A percentile compares a stretch with the other conserved stretches of the same genome.
These are phyloP conservation scores for Spergularia bocconei DNA, from an alignment of 148 eudicot species.

Conservation along the genomic window DNA sequence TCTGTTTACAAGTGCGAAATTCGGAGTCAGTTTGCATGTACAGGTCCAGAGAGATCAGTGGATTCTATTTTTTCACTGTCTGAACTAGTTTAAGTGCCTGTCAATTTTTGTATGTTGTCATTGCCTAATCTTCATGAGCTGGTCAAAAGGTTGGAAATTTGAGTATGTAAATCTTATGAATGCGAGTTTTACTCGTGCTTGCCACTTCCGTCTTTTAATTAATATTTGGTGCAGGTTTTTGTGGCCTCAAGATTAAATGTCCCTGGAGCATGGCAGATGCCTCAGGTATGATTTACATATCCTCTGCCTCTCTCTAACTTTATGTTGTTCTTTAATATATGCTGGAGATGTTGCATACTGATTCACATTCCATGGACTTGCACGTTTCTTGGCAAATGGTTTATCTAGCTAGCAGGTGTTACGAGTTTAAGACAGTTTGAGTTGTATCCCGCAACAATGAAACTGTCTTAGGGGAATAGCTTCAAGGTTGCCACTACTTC, in stretches of 20 bases:
- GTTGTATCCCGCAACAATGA: too few relatives aligned
- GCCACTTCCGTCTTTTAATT: not conserved
- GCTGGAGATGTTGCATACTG: not conserved
- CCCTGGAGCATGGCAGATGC: constrained; percentile 99
- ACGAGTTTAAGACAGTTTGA: too few relatives aligned
- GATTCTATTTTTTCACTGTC: not conserved
- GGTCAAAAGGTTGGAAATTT: not conserved
- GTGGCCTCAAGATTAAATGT: constrained; percentile 98
- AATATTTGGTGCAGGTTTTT: constrained; percentile 53
- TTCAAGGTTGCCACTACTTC: too few relatives aligned
- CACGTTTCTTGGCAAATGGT: too few relatives aligned
- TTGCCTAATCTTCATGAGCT: not conserved
- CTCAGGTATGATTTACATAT: constrained; percentile 49
- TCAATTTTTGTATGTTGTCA: not conserved
- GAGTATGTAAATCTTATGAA: not conserved
- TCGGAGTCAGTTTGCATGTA: not conserved
- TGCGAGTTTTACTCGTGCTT: not conserved
- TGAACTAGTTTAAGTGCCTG: not conserved
- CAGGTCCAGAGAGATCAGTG: not conserved
- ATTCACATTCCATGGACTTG: not conserved
- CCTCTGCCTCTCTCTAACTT: not conserved
- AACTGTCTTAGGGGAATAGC: too few relatives aligned
- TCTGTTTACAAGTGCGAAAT: not conserved
- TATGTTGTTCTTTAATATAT: not conserved
- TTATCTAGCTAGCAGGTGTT: not conserved